Conservation (phyloP, 345 rosid genomes). For the Aegle marmelos region DNA sequence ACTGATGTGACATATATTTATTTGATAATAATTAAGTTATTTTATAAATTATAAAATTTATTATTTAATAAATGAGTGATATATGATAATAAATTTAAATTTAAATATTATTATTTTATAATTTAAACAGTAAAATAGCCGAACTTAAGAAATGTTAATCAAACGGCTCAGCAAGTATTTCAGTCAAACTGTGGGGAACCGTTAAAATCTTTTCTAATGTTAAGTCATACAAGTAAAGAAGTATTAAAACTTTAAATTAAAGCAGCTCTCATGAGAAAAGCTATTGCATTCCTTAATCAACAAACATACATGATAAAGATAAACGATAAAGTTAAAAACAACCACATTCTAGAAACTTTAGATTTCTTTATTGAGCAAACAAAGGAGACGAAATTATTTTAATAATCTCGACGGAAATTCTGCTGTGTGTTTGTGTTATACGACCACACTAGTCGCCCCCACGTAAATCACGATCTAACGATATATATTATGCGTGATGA, state of each 20-base stretch:
- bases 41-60: fast-evolving
- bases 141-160: no score
- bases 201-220: background rate
- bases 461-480: no score
- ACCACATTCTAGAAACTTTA: background rate
- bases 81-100: fast-evolving
- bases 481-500: no score
- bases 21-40: no score
- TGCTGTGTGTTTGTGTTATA: background rate
- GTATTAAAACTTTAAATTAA: no score
- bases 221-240: no score
- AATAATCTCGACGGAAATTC: background rate
- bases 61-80: no score
- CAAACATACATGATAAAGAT: background rate
- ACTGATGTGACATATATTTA: fast-evolving
- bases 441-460: background rate
- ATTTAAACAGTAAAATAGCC: no score
- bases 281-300: background rate
- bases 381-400: no score
- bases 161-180: no score
- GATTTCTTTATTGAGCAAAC: background rate
- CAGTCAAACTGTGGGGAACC: background rate
- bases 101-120: fast-evolving
- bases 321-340: background rate
- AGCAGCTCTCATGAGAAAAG: background rate